Conservation (phyloP, 169 alveolate species). For the Plasmodium fragile region DNA sequence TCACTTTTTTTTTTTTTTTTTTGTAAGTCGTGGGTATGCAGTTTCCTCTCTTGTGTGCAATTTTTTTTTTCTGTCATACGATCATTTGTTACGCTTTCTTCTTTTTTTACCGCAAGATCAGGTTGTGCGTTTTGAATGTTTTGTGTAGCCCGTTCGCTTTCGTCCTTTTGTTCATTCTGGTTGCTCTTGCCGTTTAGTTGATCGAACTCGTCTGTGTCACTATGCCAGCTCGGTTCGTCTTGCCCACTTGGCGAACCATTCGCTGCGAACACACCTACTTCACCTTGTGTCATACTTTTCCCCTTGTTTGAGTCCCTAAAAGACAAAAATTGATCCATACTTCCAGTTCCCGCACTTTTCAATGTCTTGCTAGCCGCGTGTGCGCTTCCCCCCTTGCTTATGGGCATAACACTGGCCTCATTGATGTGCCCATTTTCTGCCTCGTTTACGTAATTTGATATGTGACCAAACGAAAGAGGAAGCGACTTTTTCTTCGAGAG, state of each 20-base stretch:
- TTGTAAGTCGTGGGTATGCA: neutral
- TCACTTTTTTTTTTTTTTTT: conserved; percentile 23
- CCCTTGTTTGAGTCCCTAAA: neutral
- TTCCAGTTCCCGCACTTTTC: neutral
- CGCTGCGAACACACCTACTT: neutral
- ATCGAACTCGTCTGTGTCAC: neutral
- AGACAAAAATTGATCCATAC: neutral
- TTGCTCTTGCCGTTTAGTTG: neutral
- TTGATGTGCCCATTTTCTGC: neutral
- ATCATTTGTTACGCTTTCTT: conserved; percentile 9
- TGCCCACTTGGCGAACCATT: neutral
- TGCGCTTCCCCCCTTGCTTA: neutral
- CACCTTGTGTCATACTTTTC: neutral
- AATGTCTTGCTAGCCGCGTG: neutral
- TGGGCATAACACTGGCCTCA: neutral
- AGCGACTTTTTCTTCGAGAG: neutral
- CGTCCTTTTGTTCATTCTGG: conserved; percentile 2
- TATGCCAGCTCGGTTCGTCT: neutral
- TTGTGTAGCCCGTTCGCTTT: neutral
- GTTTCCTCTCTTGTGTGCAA: neutral
- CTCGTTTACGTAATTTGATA: neutral
- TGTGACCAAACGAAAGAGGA: conserved; percentile 1
- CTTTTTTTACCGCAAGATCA: neutral
- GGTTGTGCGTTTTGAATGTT: conserved; percentile 1
- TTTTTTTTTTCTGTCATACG: conserved; percentile 16